A percentile compares a stretch with the other conserved stretches of the same genome.
These are phyloP conservation scores for Cydonia oblonga DNA, from an alignment of 331 rosid species.

Conservation along the genomic window DNA sequence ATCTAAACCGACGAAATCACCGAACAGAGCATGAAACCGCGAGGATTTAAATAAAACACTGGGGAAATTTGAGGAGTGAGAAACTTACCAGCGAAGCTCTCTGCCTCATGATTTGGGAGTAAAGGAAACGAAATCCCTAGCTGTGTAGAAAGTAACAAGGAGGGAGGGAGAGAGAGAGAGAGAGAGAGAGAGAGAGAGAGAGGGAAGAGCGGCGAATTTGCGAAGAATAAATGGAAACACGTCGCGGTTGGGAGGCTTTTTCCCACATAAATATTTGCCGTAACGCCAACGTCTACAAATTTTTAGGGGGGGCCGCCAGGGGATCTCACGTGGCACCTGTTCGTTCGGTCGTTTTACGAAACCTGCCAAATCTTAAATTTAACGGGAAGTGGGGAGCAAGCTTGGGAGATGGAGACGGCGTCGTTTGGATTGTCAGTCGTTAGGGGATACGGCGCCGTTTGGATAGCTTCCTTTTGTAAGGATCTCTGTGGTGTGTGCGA, in stretches of 20 bases:
- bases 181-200: constrained; percentile 9
- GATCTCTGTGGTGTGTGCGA: not conserved
- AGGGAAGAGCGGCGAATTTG: constrained; percentile 42
- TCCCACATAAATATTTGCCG: constrained; percentile 25
- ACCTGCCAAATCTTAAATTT: constrained; percentile 26
- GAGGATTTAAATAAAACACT: not conserved
- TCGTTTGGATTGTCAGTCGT: not conserved
- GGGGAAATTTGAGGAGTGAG: not conserved
- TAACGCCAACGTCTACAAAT: constrained; percentile 30
- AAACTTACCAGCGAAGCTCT: constrained; percentile 37
- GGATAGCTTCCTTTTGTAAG: not conserved
- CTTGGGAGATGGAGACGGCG: constrained; percentile 9
- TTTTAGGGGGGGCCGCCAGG: not conserved
- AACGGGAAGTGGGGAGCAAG: constrained; percentile 35
- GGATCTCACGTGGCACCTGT: constrained; percentile 34
- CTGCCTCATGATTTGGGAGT: constrained; percentile 23
- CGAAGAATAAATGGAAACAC: constrained; percentile 31
- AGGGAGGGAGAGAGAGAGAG: not conserved
- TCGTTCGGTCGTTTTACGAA: constrained; percentile 18
- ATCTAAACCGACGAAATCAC: constrained; percentile 1
- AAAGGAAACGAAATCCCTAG: constrained; percentile 55
- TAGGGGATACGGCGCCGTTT: constrained; percentile 11
- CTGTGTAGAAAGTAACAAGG: constrained; percentile 27
- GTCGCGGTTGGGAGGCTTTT: constrained; percentile 33
- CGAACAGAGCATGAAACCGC: not conserved